These are phyloP conservation scores for Cephaloascus albidus DNA, from an alignment of 805 yeast species.

Conservation along the genomic window DNA sequence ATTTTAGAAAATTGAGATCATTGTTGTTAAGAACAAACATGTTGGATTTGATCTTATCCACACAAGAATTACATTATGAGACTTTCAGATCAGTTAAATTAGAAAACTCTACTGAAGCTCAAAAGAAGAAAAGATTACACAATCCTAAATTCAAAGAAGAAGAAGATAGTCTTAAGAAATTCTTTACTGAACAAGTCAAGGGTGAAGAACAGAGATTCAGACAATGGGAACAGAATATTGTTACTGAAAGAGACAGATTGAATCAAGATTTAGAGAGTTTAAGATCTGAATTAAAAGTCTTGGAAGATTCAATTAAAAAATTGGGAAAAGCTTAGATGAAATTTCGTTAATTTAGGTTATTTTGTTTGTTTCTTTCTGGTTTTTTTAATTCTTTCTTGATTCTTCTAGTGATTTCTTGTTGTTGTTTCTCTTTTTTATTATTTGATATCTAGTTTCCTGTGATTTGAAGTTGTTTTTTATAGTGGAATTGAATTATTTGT, in stretches of 20 bases:
- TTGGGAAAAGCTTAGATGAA: conserved; percentile 14
- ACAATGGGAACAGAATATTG: conserved; percentile 97
- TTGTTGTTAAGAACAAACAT: conserved; percentile 73
- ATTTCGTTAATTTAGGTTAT: neutral
- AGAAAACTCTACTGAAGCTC: conserved; percentile 37
- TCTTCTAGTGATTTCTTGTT: neutral
- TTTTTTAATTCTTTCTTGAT: neutral
- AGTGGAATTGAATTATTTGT: too few species aligned
- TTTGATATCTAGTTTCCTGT: too few species aligned
- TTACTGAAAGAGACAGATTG: conserved; percentile 87
- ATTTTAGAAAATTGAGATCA: conserved; percentile 73
- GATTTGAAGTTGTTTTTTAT: too few species aligned
- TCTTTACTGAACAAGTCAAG: conserved; percentile 92
- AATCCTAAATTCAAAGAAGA: conserved; percentile 96
- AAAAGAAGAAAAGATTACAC: conserved; percentile 46
- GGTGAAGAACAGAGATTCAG: conserved; percentile 95
- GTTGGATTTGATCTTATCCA: conserved; percentile 71
- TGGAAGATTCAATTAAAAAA: conserved; percentile 68
- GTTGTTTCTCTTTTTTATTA: too few species aligned
- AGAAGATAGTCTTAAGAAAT: conserved; percentile 87
- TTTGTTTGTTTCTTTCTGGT: neutral
- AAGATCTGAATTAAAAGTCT: conserved; percentile 62
- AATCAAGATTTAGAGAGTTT: conserved; percentile 90
- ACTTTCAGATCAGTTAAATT: conserved; percentile 66
- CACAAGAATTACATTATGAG: conserved; percentile 77